Evolutionary conservation across 768 basidiomycete genomes (phyloP).

Genomic region (Suillus subaureus): DNA sequence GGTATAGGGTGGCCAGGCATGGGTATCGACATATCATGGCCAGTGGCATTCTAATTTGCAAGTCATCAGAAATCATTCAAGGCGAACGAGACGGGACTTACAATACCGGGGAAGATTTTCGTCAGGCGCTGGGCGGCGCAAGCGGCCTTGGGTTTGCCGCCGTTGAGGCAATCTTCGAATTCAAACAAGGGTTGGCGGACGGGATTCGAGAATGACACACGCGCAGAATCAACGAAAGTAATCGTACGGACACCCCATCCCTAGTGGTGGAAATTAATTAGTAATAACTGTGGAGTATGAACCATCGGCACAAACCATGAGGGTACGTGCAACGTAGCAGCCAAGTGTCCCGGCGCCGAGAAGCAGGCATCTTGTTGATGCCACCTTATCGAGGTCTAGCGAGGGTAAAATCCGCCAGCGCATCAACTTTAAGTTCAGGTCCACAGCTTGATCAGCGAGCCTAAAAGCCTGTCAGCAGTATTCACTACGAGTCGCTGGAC

Average conservation of each 20-base stretch:
- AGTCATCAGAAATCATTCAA: background rate
- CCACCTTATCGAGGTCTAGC: constrained; percentile 87
- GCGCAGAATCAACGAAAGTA: constrained; percentile 88
- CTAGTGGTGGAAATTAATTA: constrained; percentile 39
- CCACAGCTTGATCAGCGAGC: constrained; percentile 95
- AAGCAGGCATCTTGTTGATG: constrained; percentile 76
- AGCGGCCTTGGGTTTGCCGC: constrained; percentile 92
- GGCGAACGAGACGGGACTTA: constrained; percentile 41
- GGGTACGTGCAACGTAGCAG: constrained; percentile 89
- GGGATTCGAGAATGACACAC: constrained; percentile 96
- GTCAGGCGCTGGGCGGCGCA: constrained; percentile 84
- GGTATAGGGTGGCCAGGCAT: constrained; percentile 98
- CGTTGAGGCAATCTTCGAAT: constrained; percentile 89
- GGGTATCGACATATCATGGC: constrained; percentile 79
- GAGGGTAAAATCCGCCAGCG: constrained; percentile 93
- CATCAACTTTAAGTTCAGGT: constrained; percentile 97
- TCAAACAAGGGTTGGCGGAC: constrained; percentile 97
- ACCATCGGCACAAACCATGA: constrained; percentile 67
- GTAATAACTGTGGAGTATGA: background rate
- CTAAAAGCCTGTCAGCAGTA: constrained; percentile 38
- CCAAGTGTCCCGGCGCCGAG: constrained; percentile 96
- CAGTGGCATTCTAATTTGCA: constrained; percentile 69
- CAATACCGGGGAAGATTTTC: constrained; percentile 92
- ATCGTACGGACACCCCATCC: constrained; percentile 96
- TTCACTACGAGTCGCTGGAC: background rate